Percentiles rank a stretch among this genome's conserved stretches.
Conservation (phyloP, 2,329 filamentous ascomycete genomes). For the Exophiala bonariae region DNA sequence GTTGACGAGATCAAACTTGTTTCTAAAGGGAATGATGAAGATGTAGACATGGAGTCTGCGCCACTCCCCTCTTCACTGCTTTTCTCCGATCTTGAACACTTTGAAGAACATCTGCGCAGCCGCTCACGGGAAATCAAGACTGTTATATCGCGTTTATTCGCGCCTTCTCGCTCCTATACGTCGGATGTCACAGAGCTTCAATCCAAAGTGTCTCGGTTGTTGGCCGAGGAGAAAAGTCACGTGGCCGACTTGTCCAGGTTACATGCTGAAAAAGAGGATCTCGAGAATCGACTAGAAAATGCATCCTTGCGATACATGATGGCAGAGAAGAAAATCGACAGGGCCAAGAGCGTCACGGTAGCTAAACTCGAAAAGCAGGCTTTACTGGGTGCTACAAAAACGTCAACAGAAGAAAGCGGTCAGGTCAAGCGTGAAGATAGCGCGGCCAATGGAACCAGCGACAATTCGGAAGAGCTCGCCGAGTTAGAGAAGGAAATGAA, state of each 20-base stretch:
- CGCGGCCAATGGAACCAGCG: slow-evolving; percentile 55
- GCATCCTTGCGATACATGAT: slow-evolving; percentile 91
- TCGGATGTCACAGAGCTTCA: slow-evolving; percentile 74
- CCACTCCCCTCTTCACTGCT: slow-evolving; percentile 55
- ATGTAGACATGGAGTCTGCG: slow-evolving; percentile 30
- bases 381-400: slow-evolving; percentile 62
- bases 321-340: slow-evolving; percentile 91
- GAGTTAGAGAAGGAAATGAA: slow-evolving; percentile 75
- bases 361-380: slow-evolving; percentile 91
- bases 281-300: slow-evolving; percentile 82
- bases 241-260: slow-evolving; percentile 74
- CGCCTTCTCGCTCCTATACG: slow-evolving; percentile 45
- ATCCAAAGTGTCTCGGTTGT: slow-evolving; percentile 68
- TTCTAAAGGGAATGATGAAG: slow-evolving; percentile 19
- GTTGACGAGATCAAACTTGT: slow-evolving; percentile 48
- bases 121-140: slow-evolving; percentile 75
- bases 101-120: slow-evolving; percentile 76
- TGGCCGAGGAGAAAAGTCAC: slow-evolving; percentile 81
- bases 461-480: slow-evolving; percentile 57
- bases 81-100: slow-evolving; percentile 58
- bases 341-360: slow-evolving; percentile 83
- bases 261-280: slow-evolving; percentile 75
- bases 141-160: slow-evolving; percentile 69
- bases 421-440: slow-evolving; percentile 52
- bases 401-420: slow-evolving; percentile 44